phyloP scores from a whole-genome alignment of 371 early-diverging fungal species.

The Apophysomyces elegans region DNA sequence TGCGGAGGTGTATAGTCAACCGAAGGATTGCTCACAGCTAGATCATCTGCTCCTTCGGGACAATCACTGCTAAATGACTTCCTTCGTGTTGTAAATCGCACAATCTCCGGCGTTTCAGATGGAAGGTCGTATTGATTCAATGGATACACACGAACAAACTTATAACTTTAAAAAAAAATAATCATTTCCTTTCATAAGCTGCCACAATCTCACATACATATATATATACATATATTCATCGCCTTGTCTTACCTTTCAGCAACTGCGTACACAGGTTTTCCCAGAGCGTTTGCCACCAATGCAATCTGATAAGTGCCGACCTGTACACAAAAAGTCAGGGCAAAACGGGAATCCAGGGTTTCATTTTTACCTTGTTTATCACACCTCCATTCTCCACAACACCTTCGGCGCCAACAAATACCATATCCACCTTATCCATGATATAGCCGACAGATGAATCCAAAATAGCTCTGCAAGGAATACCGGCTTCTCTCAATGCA shows the following conservation, averaged over 20 bases:
- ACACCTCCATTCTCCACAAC: conserved; percentile 97
- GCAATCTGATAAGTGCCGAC: conserved; percentile 94
- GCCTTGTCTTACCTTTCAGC: conserved; percentile 78
- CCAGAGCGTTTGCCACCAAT: conserved; percentile 90
- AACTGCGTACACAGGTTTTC: conserved; percentile 94
- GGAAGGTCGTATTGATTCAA: conserved; percentile 88
- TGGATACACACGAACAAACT: conserved; percentile 92
- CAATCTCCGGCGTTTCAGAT: conserved; percentile 65
- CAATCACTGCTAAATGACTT: conserved; percentile 36
- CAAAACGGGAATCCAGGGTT: too few relatives aligned
- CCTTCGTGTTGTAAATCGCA: conserved; percentile 59
- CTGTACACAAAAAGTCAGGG: conserved; percentile 20
- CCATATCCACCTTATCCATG: conserved; percentile 93
- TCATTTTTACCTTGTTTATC: conserved; percentile 79
- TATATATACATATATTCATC: not conserved
- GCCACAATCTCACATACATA: not conserved
- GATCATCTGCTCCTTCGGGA: conserved; percentile 47
- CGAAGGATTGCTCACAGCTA: conserved; percentile 69
- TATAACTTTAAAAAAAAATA: conserved; percentile 64
- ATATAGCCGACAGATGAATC: conserved; percentile 95
- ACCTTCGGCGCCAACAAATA: conserved; percentile 97
- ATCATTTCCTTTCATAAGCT: not conserved
- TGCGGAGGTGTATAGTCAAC: conserved; percentile 97
- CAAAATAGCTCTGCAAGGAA: conserved; percentile 86
- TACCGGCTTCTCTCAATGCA: conserved; percentile 74